Conservation (phyloP, 495 filamentous ascomycete genomes). For the Aspergillus conjunctus region DNA sequence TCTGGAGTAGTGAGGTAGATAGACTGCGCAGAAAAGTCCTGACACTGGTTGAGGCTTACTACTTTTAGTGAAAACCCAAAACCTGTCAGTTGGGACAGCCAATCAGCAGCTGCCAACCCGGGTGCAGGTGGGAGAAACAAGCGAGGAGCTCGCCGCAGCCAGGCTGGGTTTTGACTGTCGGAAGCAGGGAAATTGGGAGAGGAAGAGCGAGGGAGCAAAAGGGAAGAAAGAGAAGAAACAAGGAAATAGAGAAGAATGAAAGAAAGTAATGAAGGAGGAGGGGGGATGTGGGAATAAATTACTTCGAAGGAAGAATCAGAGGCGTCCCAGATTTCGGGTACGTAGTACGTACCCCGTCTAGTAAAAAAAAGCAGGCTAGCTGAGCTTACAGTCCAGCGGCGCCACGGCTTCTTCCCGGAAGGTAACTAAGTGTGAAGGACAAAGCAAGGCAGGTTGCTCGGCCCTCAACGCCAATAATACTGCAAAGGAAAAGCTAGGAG, state of each 20-base stretch:
- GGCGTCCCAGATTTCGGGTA: constrained; percentile 6
- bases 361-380: constrained; percentile 16
- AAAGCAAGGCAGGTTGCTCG: background rate
- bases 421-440: background rate
- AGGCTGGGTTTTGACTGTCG: background rate
- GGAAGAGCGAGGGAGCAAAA: background rate
- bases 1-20: background rate
- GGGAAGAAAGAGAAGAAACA: constrained; percentile 9
- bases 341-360: constrained; percentile 10
- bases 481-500: background rate
- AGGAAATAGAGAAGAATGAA: constrained; percentile 6
- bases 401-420: constrained; percentile 7
- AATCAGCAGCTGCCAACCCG: background rate
- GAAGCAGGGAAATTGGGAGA: background rate
- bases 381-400: constrained; percentile 12
- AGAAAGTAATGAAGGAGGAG: constrained; percentile 9
- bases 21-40: background rate
- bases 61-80: constrained; percentile 1
- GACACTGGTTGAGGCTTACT: background rate
- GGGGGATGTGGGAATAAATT: constrained; percentile 5
- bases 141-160: background rate
- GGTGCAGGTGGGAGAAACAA: background rate
- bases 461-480: background rate
- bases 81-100: constrained; percentile 1
- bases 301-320: constrained; percentile 14